Evolutionary conservation across 148 eudicot species (phyloP).

Genomic region (Cornus controversa): DNA sequence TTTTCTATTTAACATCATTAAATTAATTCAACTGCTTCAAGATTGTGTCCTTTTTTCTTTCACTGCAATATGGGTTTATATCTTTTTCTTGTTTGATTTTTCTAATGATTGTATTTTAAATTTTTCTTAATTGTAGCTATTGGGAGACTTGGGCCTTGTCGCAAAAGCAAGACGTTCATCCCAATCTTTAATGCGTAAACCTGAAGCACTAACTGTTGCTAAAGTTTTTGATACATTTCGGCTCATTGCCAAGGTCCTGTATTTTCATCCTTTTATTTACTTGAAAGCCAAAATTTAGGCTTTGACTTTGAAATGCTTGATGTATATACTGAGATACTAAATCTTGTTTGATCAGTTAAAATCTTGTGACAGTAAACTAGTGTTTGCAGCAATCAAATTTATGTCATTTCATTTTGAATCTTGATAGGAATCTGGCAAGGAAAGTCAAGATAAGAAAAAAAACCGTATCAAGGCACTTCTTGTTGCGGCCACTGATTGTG

Average conservation of each 20-base stretch:
- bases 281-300: not conserved
- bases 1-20: too few relatives aligned
- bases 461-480: conserved; percentile 76
- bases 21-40: too few relatives aligned
- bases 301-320: not conserved
- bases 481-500: conserved; percentile 94
- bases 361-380: not conserved
- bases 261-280: conserved; percentile 1
- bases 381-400: not conserved
- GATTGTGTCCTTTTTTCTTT: not conserved
- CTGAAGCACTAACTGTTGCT: conserved; percentile 66
- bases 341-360: not conserved
- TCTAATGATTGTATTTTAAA: not conserved
- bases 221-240: conserved; percentile 78
- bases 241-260: conserved; percentile 68
- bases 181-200: conserved; percentile 78
- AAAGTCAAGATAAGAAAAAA: conserved; percentile 91
- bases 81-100: not conserved
- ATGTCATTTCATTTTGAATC: not conserved
- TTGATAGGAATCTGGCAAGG: conserved; percentile 78
- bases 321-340: not conserved
- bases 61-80: not conserved
- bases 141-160: conserved; percentile 92
- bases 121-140: conserved; percentile 38
- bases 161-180: conserved; percentile 82